These are phyloP conservation scores for Ophiostoma australiae DNA, from an alignment of 2,329 filamentous ascomycete species.

Conservation along the genomic window DNA sequence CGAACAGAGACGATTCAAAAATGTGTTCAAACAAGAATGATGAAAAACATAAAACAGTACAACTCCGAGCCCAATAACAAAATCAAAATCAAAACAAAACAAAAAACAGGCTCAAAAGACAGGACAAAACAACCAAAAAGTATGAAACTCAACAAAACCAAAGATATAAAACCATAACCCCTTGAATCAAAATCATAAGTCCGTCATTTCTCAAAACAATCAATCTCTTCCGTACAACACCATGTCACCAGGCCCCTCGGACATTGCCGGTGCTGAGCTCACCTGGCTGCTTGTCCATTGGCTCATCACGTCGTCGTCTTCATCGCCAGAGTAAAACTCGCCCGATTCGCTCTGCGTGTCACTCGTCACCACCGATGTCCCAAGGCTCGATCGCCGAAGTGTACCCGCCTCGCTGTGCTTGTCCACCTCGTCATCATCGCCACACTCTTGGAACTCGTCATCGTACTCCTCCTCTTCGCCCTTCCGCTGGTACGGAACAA, in stretches of 20 bases:
- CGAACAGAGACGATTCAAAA: background rate
- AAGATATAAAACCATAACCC: background rate
- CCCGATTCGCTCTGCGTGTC: slow-evolving; percentile 33
- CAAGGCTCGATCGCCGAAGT: slow-evolving; percentile 45
- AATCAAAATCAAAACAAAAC: background rate
- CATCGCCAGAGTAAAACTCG: slow-evolving; percentile 36
- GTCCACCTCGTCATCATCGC: slow-evolving; percentile 32
- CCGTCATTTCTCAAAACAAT: background rate
- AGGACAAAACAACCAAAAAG: background rate
- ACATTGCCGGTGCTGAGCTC: slow-evolving; percentile 28
- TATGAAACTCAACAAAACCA: background rate
- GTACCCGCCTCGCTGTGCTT: slow-evolving; percentile 49
- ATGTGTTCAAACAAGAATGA: background rate
- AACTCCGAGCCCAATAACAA: background rate
- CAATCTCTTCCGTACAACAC: slow-evolving; percentile 26
- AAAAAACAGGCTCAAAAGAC: background rate
- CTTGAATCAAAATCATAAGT: background rate
- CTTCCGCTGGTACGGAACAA: slow-evolving; percentile 19
- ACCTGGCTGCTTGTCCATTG: slow-evolving; percentile 39
- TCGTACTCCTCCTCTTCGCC: background rate
- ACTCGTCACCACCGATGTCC: slow-evolving; percentile 24
- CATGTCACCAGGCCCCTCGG: slow-evolving; percentile 29
- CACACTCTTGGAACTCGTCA: slow-evolving; percentile 22
- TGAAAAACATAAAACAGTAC: background rate
- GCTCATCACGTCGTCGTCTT: slow-evolving; percentile 38